Evolutionary conservation across 2,329 filamentous ascomycete genomes (phyloP), one percentile per base, ranked within the genome.

Genomic region (Xylariomycetidae sp.): DNA sequence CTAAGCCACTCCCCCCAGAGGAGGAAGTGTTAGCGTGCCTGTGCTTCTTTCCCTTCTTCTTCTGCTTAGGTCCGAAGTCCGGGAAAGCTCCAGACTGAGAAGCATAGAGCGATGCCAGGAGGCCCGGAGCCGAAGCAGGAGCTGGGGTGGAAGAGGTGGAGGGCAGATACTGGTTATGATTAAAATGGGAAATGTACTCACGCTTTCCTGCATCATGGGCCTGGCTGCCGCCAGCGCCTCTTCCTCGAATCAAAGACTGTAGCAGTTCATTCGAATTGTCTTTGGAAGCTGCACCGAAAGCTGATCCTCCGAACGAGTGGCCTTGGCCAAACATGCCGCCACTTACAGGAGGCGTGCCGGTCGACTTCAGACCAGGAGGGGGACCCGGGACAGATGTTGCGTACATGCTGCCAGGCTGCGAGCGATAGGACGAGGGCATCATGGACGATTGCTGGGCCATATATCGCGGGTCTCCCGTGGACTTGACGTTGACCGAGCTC

Each of bases 21-120:
- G 90, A 96, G 85, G 89, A 95, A 90, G 90, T 95, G 87, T 95
- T 95, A 92, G 88, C 90, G 82, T 95, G 89, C 82, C 89, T 93
- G 77, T 95, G 90, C 87, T 95, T 95, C 81, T 95, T 95, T 74
- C 88, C 88, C 87, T 95, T 95, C 80, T 95, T 95, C 83, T 94
- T 95, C 79, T 93, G 88, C 82, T 95, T 93, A 71, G 85, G 82
- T 70, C 84, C 84, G 70, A 82, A 81, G 63, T 94, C 88, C 80
- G 89, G 85, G 71, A 86, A 87, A 68, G 79, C 77, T 72, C 84
- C 85, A 72, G 83, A 71, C 70, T 85, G 83, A 61, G 79, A 74
- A 69, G 84, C 85, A 73, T 93, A 93, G 74, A 92, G 85, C 76
- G 85, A 85, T 76, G 78, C 83, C 71, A 90, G 74, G 74, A 89